Evolutionary conservation across 768 basidiomycete species (phyloP), one percentile per base, ranked within the genome.

Genomic region (Mycena galopus): DNA sequence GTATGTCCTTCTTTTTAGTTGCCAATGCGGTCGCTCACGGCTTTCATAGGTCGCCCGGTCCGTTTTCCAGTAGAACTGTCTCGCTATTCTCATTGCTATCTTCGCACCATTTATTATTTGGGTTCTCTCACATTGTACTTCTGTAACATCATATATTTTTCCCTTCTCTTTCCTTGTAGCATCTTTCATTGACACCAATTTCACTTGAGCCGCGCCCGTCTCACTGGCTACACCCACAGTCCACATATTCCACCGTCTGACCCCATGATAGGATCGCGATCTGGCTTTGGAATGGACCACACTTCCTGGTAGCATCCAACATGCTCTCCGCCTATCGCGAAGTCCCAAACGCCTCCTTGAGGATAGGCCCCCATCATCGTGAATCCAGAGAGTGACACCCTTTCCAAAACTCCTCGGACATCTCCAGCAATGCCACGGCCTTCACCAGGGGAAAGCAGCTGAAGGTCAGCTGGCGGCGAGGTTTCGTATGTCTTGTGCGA

Each of bases 81-180:
- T 90, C 83, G 81, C 85, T 91, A 83, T 84, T 84, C 84, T 89
- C 87, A 83, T 87, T 86, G 92, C 91, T 93, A 93, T 94, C 92
- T 93, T 92, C 85, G 87, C 88, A 88, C 88, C 91, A 92, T 80
- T 60, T 88, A 84, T 84, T 87, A 88, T 87, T 86, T 87, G 88
- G 90, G 88, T 86, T 86, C 79, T 82, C 81, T 88, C 89, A 88
- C 90, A 93, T 88, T 94, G 93, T 94, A 94, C 57, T 72, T 62
- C 92, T 94, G 93, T 94, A 94, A 86, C 90, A 92, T 83, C 87
- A 89, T 84, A 84, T 85, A 59, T 33, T 63, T 68, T 65, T 65
- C 56, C 27, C 39, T 61, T 50, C 21, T 35, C 61, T 32, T 44
- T 19, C 29, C 29, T 29, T 55, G 53, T 55, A 55, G 53, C 53